Evolutionary conservation across 139 green algal genomes (phyloP).

Genomic region (Chlorella sp.): DNA sequence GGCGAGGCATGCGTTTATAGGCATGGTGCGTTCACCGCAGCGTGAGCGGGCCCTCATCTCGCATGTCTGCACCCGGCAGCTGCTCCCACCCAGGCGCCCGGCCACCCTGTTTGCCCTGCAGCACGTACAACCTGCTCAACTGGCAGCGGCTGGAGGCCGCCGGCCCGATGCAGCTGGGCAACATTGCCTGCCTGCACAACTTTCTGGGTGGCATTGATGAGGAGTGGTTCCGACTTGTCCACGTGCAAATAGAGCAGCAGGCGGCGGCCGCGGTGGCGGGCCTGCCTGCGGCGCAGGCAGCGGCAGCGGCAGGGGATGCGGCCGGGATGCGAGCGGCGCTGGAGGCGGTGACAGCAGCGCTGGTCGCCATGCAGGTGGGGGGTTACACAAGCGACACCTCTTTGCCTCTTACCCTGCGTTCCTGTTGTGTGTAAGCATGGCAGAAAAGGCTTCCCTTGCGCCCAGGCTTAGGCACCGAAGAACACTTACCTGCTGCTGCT

Average conservation of each 20-base stretch:
- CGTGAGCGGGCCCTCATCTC: no score
- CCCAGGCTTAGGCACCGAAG: no score
- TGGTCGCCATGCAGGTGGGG: slow-evolving; percentile 5
- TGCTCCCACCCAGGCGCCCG: no score
- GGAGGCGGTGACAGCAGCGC: background rate
- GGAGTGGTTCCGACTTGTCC: slow-evolving; percentile 26
- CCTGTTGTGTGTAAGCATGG: no score
- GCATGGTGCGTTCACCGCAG: no score
- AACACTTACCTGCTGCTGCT: background rate
- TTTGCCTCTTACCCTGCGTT: no score
- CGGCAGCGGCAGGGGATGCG: background rate
- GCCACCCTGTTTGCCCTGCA: no score
- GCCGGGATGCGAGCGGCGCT: background rate
- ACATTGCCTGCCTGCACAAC: slow-evolving; percentile 26
- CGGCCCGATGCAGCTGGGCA: slow-evolving; percentile 6
- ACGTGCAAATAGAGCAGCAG: slow-evolving; percentile 8
- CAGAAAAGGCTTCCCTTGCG: no score
- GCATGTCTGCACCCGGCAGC: no score
- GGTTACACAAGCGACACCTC: no score
- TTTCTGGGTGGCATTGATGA: slow-evolving; percentile 8
- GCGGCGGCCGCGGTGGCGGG: background rate
- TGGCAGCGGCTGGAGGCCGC: slow-evolving; percentile 8
- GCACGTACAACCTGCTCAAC: slow-evolving; percentile 23
- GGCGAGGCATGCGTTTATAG: no score
- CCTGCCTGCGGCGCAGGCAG: background rate